Conservation (phyloP, 768 basidiomycete species). For the Leucosporidium yakuticum region DNA sequence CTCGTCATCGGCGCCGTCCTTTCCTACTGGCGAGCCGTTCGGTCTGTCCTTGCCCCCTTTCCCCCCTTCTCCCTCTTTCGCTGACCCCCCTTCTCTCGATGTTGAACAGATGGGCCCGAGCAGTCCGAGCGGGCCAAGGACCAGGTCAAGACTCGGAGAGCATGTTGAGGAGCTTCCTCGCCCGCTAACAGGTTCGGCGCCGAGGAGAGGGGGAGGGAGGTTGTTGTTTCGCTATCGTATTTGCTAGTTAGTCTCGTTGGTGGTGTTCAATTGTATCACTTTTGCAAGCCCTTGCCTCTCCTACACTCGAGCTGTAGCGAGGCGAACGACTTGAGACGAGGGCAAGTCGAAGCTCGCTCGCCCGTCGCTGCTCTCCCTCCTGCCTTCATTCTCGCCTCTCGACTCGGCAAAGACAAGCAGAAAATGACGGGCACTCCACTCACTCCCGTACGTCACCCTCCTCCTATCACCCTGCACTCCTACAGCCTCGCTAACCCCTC, state of each 20-base stretch:
- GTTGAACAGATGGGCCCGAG: not conserved
- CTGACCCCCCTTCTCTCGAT: too few relatives aligned
- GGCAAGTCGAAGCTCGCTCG: not conserved
- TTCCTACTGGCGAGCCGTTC: constrained; percentile 28
- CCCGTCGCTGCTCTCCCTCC: not conserved
- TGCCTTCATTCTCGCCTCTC: too few relatives aligned
- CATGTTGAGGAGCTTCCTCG: not conserved
- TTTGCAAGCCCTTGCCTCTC: not conserved
- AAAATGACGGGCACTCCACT: not conserved
- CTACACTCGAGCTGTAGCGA: too few relatives aligned
- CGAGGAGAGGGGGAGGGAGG: too few relatives aligned
- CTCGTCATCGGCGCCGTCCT: constrained; percentile 27
- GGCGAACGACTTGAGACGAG: not conserved
- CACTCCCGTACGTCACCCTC: not conserved
- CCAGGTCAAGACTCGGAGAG: not conserved
- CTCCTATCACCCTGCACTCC: not conserved
- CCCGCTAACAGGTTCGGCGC: not conserved
- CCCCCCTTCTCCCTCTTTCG: not conserved
- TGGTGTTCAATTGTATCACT: not conserved
- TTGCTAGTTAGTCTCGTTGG: not conserved
- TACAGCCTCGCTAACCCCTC: too few relatives aligned
- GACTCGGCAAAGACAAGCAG: not conserved
- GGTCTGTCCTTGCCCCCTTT: constrained; percentile 3
- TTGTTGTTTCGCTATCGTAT: not conserved
- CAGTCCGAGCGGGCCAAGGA: not conserved